Conservation (phyloP, 1,284 basidiomycete species). For the Spongispora temasekensis region DNA sequence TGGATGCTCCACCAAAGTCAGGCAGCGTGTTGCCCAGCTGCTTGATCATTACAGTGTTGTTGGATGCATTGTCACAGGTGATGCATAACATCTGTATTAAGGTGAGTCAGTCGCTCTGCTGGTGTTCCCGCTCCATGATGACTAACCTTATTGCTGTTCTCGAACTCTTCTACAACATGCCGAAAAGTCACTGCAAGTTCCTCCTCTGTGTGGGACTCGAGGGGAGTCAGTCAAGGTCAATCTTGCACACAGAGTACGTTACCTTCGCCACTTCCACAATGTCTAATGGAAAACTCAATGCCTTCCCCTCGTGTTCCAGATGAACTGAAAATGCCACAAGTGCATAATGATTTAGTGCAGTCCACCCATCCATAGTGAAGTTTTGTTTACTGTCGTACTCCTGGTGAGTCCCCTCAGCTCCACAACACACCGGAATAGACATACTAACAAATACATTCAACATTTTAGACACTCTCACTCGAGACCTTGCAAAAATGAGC, state of each 20-base stretch:
- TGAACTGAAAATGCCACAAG: neutral
- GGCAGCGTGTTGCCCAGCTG: conserved; percentile 20
- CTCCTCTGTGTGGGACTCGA: neutral
- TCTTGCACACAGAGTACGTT: neutral
- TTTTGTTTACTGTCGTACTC: neutral
- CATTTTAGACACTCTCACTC: neutral
- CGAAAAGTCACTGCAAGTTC: neutral
- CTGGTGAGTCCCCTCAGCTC: neutral
- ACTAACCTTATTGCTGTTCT: too few relatives aligned
- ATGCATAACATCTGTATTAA: conserved; percentile 1
- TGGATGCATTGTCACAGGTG: conserved; percentile 5
- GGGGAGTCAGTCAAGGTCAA: neutral
- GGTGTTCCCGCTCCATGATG: neutral
- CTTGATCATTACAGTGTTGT: conserved; percentile 24
- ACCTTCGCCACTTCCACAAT: neutral
- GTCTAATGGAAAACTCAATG: neutral
- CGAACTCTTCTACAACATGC: conserved; percentile 1
- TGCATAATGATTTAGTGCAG: neutral
- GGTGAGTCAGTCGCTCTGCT: neutral
- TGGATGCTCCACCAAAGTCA: too few relatives aligned
- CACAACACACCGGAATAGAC: neutral
- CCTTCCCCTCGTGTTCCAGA: neutral
- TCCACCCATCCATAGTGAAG: neutral
- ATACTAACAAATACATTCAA: neutral
- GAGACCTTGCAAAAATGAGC: too few relatives aligned